A percentile compares a stretch with the other conserved stretches of the same genome.
Evolutionary conservation across 164 flowering plant genomes (phyloP).

Genomic region (Buxus sempervirens): DNA sequence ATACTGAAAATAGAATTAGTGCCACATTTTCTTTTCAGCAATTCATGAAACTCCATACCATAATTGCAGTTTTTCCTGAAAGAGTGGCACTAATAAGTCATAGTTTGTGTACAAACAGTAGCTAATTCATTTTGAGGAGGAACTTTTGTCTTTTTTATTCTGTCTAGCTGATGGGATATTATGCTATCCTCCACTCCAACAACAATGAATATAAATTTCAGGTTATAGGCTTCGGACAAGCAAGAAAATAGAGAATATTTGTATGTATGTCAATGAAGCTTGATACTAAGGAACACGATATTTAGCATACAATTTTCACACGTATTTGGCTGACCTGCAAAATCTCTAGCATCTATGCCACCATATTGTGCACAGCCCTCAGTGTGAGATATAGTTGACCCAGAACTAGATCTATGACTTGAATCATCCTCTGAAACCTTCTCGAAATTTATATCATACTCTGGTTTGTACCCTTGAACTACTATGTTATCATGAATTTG

Average conservation of each 20-base stretch:
- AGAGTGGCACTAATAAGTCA: too few relatives aligned
- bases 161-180: neutral
- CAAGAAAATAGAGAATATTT: neutral
- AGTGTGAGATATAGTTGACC: constrained; percentile 82
- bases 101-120: neutral
- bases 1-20: too few relatives aligned
- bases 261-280: neutral
- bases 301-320: neutral
- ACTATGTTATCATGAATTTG: constrained; percentile 28
- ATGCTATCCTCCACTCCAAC: neutral
- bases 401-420: constrained; percentile 89
- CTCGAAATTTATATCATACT: constrained; percentile 33
- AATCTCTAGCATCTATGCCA: constrained; percentile 73
- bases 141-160: neutral
- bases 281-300: neutral
- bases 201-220: neutral
- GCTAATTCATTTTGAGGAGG: neutral
- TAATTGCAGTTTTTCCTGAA: too few relatives aligned
- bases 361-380: constrained; percentile 83
- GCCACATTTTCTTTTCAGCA: too few relatives aligned
- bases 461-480: constrained; percentile 26
- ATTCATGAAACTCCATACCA: too few relatives aligned
- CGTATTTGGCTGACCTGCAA: constrained; percentile 55
- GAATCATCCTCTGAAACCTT: constrained; percentile 68
- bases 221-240: neutral